Evolutionary conservation across 2,329 filamentous ascomycete species (phyloP), one percentile per base, ranked within the genome.

Genomic region (Camillea tinctor): DNA sequence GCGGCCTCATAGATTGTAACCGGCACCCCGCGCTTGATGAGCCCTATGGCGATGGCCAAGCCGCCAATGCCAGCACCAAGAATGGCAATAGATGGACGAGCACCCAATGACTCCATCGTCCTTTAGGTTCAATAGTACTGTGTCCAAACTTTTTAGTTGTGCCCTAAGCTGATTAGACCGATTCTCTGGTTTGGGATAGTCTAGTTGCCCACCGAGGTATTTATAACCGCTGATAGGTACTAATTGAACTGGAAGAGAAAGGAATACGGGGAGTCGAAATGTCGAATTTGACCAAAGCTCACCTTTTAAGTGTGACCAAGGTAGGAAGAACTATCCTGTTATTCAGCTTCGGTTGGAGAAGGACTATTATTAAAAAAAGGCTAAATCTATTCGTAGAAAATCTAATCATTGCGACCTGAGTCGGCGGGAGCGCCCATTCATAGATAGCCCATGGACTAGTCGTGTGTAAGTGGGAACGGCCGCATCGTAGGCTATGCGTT

Each of bases 61-160:
- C 71, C 71, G 15, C 64, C 69, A 40, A 73, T 72, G 26, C 71
- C 69, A 22, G 70, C 71, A 36, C 70, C 71, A 9, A 72, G 59
- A 50, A 72, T 70, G 50, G 69, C 68, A 40, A 72, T 64, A 7
- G 44, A 63, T 19, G 63, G 66, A 40, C 58, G 60, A 4, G 36
- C 22, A 11, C 61, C 48, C 51, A 21, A 17, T 23, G 36, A 40
- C 20, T 20, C 44, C 60, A 59, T 58, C 36, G 19, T 21, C 24
- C 26, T 50, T 36, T 44, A 48, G 3, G 26, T 15, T 44, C 11
- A 44, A 15, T 44, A 3, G 15, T 44, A 7, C 36, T 44, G 3
- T 17, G 36, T 6, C 2, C 13, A 3, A n/a, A 44, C 2, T 44
- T 44, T 7, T n/a, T 44, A 3, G 5, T 44, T 6, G 2, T 44